phyloP scores from a whole-genome alignment of 805 yeast genomes.

The Yamadazyma sp. region DNA sequence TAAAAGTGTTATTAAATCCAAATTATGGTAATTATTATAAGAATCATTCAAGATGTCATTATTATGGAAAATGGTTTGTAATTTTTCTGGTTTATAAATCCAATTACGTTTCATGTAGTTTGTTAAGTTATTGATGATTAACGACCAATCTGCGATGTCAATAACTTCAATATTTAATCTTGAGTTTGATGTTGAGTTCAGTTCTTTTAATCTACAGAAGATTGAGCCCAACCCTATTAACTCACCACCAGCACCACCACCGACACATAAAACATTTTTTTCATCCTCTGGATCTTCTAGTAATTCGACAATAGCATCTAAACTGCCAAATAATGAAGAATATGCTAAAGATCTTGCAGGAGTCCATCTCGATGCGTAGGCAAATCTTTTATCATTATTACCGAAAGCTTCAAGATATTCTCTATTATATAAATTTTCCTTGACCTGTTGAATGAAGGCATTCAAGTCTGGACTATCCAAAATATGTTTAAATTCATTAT shows the following conservation, averaged over 20 bases:
- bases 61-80: constrained; percentile 26
- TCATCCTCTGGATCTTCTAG: constrained; percentile 29
- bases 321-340: constrained; percentile 57
- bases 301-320: constrained; percentile 39
- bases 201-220: constrained; percentile 41
- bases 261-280: constrained; percentile 57
- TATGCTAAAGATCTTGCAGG: constrained; percentile 80
- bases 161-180: constrained; percentile 50
- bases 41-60: constrained; percentile 27
- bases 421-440: constrained; percentile 64
- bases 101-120: constrained; percentile 48
- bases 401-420: constrained; percentile 71
- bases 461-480: constrained; percentile 35
- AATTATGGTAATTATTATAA: constrained; percentile 8
- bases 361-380: constrained; percentile 83
- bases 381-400: constrained; percentile 58
- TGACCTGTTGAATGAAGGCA: constrained; percentile 61
- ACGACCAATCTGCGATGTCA: constrained; percentile 79
- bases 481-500: constrained; percentile 27
- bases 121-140: constrained; percentile 46
- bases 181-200: constrained; percentile 29
- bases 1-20: constrained; percentile 62
- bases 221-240: constrained; percentile 62
- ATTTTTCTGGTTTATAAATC: constrained; percentile 39
- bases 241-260: constrained; percentile 92